Percentiles rank a stretch among this genome's conserved stretches.
phyloP scores from a whole-genome alignment of 1,284 basidiomycete species.

The Psilocybe mexicana region DNA sequence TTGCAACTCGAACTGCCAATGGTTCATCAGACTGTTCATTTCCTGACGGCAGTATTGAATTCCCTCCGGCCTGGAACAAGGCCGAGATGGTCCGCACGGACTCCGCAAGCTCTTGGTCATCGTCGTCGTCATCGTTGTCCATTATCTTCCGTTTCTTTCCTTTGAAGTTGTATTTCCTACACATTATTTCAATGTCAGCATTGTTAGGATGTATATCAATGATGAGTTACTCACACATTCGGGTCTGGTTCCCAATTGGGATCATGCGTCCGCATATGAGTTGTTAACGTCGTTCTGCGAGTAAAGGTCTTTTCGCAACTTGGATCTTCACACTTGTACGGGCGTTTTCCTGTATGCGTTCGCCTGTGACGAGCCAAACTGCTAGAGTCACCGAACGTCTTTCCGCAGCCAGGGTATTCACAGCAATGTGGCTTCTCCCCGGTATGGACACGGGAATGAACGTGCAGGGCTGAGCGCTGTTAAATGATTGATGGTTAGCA shows the following conservation, averaged over 20 bases:
- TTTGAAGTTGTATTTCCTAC: constrained; percentile 75
- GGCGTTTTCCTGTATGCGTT: constrained; percentile 82
- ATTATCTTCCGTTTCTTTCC: constrained; percentile 62
- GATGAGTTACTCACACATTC: constrained; percentile 58
- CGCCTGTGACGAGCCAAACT: constrained; percentile 86
- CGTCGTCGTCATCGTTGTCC: constrained; percentile 41
- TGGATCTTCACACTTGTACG: constrained; percentile 78
- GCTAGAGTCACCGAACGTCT: constrained; percentile 86
- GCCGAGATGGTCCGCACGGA: constrained; percentile 72
- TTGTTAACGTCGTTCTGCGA: constrained; percentile 74
- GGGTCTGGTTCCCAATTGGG: constrained; percentile 80
- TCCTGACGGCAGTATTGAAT: constrained; percentile 26
- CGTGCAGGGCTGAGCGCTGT: constrained; percentile 83
- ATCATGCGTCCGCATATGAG: constrained; percentile 83
- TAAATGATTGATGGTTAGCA: constrained; percentile 17
- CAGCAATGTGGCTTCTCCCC: constrained; percentile 89
- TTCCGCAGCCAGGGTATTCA: constrained; percentile 81
- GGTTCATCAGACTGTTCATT: constrained; percentile 39
- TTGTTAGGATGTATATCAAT: constrained; percentile 1
- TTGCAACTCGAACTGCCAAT: constrained; percentile 62
- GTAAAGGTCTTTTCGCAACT: constrained; percentile 85
- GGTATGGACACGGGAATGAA: constrained; percentile 84
- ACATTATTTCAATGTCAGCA: constrained; percentile 1
- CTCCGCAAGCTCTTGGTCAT: constrained; percentile 56
- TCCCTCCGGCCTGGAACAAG: constrained; percentile 51